Evolutionary conservation across 352 stramenopile species (phyloP).

Genomic region (Lagenidium sp.): DNA sequence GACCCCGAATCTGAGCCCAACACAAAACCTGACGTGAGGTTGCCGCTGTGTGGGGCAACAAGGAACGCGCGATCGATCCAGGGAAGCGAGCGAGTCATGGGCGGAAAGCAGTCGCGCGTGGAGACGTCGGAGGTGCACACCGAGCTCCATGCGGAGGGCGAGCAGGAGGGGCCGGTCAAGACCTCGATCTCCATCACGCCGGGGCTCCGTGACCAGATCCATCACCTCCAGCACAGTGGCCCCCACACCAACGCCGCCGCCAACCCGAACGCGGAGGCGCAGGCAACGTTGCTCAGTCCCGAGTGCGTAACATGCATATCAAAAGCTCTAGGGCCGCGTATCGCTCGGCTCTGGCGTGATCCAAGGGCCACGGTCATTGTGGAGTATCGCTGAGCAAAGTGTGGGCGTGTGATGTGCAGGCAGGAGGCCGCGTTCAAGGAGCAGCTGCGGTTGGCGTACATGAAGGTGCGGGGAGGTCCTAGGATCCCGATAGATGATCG

Average conservation of each 20-base stretch:
- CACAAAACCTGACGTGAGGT: conserved; percentile 34
- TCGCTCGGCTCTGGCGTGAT: no score
- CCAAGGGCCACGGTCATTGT: background rate
- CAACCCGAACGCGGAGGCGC: conserved; percentile 6
- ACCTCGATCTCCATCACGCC: conserved; percentile 63
- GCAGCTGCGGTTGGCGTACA: conserved; percentile 67
- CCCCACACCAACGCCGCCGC: conserved; percentile 20
- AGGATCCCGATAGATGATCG: background rate
- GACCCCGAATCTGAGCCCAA: no score
- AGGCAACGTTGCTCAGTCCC: conserved; percentile 17
- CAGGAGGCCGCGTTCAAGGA: conserved; percentile 60
- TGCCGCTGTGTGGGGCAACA: no score
- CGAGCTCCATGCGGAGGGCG: conserved; percentile 37
- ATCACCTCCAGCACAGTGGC: conserved; percentile 21
- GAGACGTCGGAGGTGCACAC: conserved; percentile 44
- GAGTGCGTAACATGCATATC: conserved; percentile 23
- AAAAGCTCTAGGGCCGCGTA: no score
- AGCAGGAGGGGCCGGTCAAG: conserved; percentile 30
- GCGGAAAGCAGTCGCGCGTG: conserved; percentile 71
- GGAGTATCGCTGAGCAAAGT: background rate
- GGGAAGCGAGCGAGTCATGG: conserved; percentile 26
- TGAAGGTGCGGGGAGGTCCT: conserved; percentile 27
- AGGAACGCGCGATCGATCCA: no score
- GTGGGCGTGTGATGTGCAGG: conserved; percentile 10
- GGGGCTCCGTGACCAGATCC: conserved; percentile 60